Percentiles rank a stretch among this genome's conserved stretches.
phyloP scores from a whole-genome alignment of 805 yeast genomes.

The Lipomyces yamanashiensis region DNA sequence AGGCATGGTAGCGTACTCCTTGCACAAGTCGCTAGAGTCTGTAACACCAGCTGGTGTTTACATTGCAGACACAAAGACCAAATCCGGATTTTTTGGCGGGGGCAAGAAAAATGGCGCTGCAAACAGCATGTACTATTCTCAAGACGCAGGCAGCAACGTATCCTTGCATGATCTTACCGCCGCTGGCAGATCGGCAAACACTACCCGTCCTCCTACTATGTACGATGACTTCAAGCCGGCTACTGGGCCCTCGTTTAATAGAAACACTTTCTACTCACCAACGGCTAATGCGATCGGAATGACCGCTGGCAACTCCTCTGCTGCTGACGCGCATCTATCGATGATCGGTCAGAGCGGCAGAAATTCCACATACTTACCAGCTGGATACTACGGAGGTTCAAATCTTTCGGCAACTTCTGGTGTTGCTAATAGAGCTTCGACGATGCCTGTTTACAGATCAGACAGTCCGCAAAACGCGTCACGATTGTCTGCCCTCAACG shows the following conservation, averaged over 20 bases:
- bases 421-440: constrained; percentile 12
- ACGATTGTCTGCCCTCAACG: constrained; percentile 16
- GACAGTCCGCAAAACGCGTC: constrained; percentile 13
- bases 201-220: constrained; percentile 28
- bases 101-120: constrained; percentile 1
- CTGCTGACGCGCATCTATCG: background rate
- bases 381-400: constrained; percentile 32
- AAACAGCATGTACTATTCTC: constrained; percentile 31
- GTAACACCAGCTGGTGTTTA: constrained; percentile 42
- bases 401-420: constrained; percentile 9
- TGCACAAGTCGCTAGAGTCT: constrained; percentile 58
- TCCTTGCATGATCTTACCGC: constrained; percentile 33
- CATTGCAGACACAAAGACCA: constrained; percentile 35
- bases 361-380: constrained; percentile 32
- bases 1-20: constrained; percentile 52
- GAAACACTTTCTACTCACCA: constrained; percentile 70
- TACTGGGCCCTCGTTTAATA: constrained; percentile 29
- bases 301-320: constrained; percentile 15
- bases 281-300: constrained; percentile 55
- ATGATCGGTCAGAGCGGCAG: constrained; percentile 10
- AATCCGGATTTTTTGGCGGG: constrained; percentile 13
- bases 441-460: constrained; percentile 9
- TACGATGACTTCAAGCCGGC: constrained; percentile 37
- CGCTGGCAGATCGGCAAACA: constrained; percentile 24
- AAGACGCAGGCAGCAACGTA: constrained; percentile 20